phyloP scores from a whole-genome alignment of 2,329 filamentous ascomycete species.

The Phaeophleospora eucalypticola region DNA sequence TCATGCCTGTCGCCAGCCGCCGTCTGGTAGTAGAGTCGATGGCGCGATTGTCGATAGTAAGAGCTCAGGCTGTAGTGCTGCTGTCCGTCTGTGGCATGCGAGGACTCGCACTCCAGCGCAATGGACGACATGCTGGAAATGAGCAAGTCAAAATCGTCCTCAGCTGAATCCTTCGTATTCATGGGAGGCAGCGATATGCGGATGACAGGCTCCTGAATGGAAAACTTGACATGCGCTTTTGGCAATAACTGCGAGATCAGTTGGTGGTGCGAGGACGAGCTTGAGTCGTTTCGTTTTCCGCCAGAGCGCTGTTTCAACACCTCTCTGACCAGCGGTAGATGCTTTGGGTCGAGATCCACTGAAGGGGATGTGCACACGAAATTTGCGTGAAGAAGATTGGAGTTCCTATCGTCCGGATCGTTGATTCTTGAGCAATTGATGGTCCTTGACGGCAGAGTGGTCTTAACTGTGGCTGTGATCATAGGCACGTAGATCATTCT shows the following conservation, averaged over 20 bases:
- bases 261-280: constrained; percentile 44
- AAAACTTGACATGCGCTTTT: constrained; percentile 91
- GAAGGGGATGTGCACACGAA: constrained; percentile 94
- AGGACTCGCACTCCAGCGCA: constrained; percentile 88
- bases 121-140: constrained; percentile 94
- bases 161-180: constrained; percentile 46
- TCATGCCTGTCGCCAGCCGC: constrained; percentile 78
- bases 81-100: constrained; percentile 80
- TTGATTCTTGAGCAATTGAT: constrained; percentile 69
- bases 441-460: constrained; percentile 90
- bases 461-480: constrained; percentile 92
- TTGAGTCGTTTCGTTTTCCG: constrained; percentile 3
- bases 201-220: constrained; percentile 91
- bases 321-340: constrained; percentile 78
- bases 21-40: constrained; percentile 92
- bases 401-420: constrained; percentile 76
- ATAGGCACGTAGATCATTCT: constrained; percentile 91
- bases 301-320: constrained; percentile 53
- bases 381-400: constrained; percentile 94
- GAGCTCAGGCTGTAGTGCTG: constrained; percentile 83
- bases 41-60: constrained; percentile 75
- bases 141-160: constrained; percentile 87
- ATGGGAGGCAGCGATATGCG: constrained; percentile 83
- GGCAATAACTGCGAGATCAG: constrained; percentile 87
- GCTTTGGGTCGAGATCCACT: constrained; percentile 84